These are phyloP conservation scores for Dryas alaskensis DNA, from an alignment of 306 rosid species.

Conservation along the genomic window DNA sequence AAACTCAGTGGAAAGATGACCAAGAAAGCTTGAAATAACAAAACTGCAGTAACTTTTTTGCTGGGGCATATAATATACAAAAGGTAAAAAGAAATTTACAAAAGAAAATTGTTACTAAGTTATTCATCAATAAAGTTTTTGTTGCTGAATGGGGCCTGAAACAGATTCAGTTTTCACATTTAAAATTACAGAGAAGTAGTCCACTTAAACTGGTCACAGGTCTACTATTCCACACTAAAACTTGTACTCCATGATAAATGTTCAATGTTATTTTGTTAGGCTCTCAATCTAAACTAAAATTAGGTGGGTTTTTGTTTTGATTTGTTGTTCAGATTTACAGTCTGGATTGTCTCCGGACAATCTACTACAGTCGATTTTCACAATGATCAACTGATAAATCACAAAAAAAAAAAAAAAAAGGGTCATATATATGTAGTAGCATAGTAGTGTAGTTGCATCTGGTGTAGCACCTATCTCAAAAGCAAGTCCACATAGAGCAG, in stretches of 20 bases:
- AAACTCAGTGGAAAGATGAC: no score
- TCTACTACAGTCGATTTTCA: not conserved
- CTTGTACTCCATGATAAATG: not conserved
- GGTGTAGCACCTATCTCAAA: constrained; percentile 23
- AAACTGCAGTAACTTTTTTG: no score
- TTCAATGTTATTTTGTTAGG: not conserved
- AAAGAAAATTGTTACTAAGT: no score
- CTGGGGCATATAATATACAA: no score
- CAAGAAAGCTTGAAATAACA: no score
- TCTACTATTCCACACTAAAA: not conserved
- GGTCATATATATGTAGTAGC: not conserved
- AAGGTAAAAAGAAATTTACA: no score
- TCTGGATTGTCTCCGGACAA: not conserved
- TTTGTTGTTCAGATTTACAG: not conserved
- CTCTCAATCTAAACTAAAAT: not conserved
- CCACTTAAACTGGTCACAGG: no score
- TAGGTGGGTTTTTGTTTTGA: not conserved
- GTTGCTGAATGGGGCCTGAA: no score
- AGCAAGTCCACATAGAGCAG: constrained; percentile 25
- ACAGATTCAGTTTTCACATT: no score
- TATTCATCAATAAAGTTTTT: no score
- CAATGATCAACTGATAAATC: not conserved
- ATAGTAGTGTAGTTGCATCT: not conserved
- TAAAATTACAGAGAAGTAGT: no score
- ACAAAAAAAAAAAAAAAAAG: not conserved